Evolutionary conservation across 108 stramenopile species (phyloP).

Genomic region (Cyclotella baltica): DNA sequence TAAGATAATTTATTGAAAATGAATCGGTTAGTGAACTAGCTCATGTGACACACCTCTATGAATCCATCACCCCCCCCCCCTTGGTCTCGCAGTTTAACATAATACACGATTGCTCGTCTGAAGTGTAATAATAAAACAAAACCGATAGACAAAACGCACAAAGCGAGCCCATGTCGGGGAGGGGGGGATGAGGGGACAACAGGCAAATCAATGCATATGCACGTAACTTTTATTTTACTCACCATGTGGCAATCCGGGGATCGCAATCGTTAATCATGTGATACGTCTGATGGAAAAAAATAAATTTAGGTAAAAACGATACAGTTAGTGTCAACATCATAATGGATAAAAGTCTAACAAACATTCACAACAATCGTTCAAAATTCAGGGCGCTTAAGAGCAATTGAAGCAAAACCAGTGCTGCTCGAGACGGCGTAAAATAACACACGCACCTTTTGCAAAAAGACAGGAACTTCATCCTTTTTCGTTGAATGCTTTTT

Average conservation of each 20-base stretch:
- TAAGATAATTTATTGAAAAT: conserved; percentile 7
- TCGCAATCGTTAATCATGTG: conserved; percentile 83
- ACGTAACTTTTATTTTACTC: conserved; percentile 30
- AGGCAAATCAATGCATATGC: conserved; percentile 9
- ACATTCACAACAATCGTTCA: background rate
- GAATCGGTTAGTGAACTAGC: conserved; percentile 3
- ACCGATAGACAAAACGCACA: conserved; percentile 5
- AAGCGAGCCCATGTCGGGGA: conserved; percentile 19
- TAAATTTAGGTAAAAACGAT: background rate
- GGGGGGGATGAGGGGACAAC: conserved; percentile 43
- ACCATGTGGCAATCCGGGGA: conserved; percentile 72
- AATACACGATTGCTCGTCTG: background rate
- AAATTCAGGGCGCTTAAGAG: background rate
- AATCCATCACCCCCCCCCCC: background rate
- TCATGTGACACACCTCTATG: background rate
- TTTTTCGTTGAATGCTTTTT: conserved; percentile 47
- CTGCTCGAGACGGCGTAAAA: background rate
- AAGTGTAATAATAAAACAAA: conserved; percentile 16
- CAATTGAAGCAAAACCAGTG: background rate
- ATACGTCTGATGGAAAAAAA: conserved; percentile 53
- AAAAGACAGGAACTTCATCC: conserved; percentile 58
- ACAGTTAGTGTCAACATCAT: background rate
- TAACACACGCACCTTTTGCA: conserved; percentile 46
- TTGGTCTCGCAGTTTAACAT: background rate
- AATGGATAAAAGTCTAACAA: background rate